Conservation (phyloP, 768 basidiomycete species). For the Suillus clintonianus region DNA sequence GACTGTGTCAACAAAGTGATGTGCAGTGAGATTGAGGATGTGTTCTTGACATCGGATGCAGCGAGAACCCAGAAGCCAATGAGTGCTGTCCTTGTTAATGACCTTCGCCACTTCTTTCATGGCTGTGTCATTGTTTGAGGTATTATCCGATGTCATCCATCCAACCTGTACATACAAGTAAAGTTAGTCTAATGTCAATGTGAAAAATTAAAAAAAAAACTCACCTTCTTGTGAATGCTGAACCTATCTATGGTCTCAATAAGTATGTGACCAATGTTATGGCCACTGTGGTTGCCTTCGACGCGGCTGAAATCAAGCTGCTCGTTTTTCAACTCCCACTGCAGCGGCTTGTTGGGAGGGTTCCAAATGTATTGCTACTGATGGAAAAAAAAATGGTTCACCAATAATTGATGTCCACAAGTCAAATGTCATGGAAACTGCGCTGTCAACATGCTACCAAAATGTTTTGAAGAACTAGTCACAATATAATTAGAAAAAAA, state of each 20-base stretch:
- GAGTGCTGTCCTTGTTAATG: not conserved
- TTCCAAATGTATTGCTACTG: constrained; percentile 17
- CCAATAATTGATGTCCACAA: constrained; percentile 14
- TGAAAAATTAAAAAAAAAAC: not conserved
- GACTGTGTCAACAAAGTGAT: not conserved
- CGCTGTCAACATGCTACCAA: too few relatives aligned
- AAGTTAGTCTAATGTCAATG: fast-evolving
- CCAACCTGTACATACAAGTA: not conserved
- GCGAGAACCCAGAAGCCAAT: not conserved
- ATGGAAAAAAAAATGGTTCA: constrained; percentile 16
- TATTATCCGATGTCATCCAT: not conserved
- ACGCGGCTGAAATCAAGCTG: too few relatives aligned
- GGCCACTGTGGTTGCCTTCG: too few relatives aligned
- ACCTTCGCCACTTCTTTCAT: not conserved
- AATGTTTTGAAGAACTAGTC: too few relatives aligned
- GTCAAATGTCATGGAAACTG: constrained; percentile 14
- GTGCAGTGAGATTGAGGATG: not conserved
- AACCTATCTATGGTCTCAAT: too few relatives aligned
- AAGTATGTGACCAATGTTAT: too few relatives aligned
- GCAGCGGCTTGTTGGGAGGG: too few relatives aligned
- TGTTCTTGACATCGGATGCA: not conserved
- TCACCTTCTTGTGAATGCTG: too few relatives aligned
- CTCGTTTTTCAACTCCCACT: too few relatives aligned
- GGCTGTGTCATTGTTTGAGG: not conserved
- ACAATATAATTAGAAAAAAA: too few relatives aligned